Conservation (phyloP, 495 filamentous ascomycete species). For the Penicillium paxilli region DNA sequence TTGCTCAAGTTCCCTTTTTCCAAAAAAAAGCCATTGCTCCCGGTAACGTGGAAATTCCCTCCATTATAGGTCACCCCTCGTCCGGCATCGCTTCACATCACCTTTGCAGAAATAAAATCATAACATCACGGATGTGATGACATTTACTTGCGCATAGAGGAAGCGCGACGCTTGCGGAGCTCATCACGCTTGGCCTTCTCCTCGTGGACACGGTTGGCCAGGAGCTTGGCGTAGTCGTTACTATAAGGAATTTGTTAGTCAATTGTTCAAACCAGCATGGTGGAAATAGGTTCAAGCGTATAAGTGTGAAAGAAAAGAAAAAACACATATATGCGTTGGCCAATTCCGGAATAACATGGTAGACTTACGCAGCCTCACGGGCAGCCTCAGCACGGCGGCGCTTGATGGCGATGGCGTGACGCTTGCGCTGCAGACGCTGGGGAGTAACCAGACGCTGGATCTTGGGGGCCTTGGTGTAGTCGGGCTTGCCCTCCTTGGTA, state of each 20-base stretch:
- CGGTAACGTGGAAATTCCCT: conserved; percentile 31
- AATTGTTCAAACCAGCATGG: conserved; percentile 4
- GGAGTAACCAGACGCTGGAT: conserved; percentile 99
- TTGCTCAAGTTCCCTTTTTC: conserved; percentile 22
- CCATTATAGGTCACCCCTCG: conserved; percentile 34
- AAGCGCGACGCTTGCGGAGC: conserved; percentile 90
- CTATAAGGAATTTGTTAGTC: conserved; percentile 39
- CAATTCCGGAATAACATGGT: no score
- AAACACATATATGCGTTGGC: no score
- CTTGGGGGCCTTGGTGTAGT: conserved; percentile 99
- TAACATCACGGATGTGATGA: conserved; percentile 22
- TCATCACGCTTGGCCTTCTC: conserved; percentile 89
- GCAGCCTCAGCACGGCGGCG: conserved; percentile 89
- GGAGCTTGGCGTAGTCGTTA: conserved; percentile 89
- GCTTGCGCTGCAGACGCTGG: conserved; percentile 99
- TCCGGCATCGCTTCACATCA: no score
- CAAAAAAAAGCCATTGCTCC: conserved; percentile 15
- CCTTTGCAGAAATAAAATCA: conserved; percentile 34
- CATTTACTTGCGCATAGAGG: conserved; percentile 89
- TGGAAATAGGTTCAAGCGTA: no score
- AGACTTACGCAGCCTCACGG: conserved; percentile 97
- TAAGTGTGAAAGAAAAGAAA: no score
- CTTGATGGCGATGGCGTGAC: conserved; percentile 95
- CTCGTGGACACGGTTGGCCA: conserved; percentile 93
- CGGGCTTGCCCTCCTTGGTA: conserved; percentile 92